Evolutionary conservation across 345 rosid species (phyloP), one percentile per base, ranked within the genome.

Genomic region (Laguncularia racemosa): DNA sequence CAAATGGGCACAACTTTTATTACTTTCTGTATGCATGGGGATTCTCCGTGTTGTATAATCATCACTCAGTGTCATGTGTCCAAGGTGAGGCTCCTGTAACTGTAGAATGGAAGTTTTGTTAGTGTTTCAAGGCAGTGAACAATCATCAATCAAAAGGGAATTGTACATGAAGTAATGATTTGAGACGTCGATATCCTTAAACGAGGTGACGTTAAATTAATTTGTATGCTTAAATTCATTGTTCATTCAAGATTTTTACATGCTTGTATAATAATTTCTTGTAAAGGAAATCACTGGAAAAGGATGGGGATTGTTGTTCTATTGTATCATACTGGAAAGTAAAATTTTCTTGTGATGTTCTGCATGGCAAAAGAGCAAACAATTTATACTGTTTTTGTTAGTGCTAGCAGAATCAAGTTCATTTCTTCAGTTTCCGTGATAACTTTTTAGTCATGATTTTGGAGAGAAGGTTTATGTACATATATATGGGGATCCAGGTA

Each of bases 241-340:
- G 70, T 67, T 64, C 57, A 72, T 76, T 76, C 67, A 57, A 65
- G 56, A 76, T 76, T 79, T 74, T 70, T 79, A 71, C 67, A 16
- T 59, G 68, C 70, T 65, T 57, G n/a, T 61, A 66, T 66, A 70
- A 75, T 70, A 68, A 38, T 48, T 53, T 55, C 52, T 48, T 70
- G 84, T 75, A 70, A 67, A 72, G 72, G n/a, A 71, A 63, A 50
- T 21, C 21, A 33, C 26, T 9, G 56, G 44, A 55, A 33, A 33
- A 6, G 40, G 7, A 33, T 33, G 6, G 40, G 40, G 40, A 33
- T 33, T 33, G 40, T 33, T 33, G 40, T 33, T 33, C 9, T 33
- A 33, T 33, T 9, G 9, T 7, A 9, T 33, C 40, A 33, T 33
- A 33, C 40, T 33, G 40, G 9, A 7, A 6, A 33, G 40, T 33